A percentile compares a stretch with the other conserved stretches of the same genome.
phyloP scores from a whole-genome alignment of 176 grass and related monocot species.

The Oryza punctata region DNA sequence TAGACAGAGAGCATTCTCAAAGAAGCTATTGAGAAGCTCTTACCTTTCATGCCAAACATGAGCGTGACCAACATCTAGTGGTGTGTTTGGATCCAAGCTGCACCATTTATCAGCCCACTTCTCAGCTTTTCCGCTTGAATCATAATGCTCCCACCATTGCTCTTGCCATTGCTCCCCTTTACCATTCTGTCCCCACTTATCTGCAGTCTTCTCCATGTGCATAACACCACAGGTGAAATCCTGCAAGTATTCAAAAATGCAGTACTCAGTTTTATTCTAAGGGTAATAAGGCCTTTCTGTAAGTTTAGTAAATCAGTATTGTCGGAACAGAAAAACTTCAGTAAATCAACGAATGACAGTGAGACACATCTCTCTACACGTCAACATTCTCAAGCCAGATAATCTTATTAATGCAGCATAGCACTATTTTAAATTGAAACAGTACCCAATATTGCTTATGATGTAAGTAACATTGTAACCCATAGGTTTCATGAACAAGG shows the following conservation, averaged over 20 bases:
- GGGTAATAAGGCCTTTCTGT: not conserved
- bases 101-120: slow-evolving; percentile 99
- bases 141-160: slow-evolving; percentile 94
- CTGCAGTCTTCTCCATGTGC: slow-evolving; percentile 97
- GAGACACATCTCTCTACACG: not conserved
- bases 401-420: not conserved
- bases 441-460: not conserved
- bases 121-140: slow-evolving; percentile 72
- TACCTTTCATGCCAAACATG: slow-evolving; percentile 99
- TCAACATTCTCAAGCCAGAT: not conserved
- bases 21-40: slow-evolving; percentile 27
- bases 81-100: slow-evolving; percentile 79
- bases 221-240: slow-evolving; percentile 65
- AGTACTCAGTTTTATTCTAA: slow-evolving; percentile 27
- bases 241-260: slow-evolving; percentile 33
- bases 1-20: not conserved
- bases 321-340: not conserved
- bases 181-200: slow-evolving; percentile 95
- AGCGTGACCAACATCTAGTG: slow-evolving; percentile 89
- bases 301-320: not conserved
- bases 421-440: not conserved
- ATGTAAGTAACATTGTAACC: not conserved
- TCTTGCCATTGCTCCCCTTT: slow-evolving; percentile 94
- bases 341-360: not conserved
- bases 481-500: not conserved